These are phyloP conservation scores for Venturia effusa DNA, from an alignment of 2,329 filamentous ascomycete species.

Conservation along the genomic window DNA sequence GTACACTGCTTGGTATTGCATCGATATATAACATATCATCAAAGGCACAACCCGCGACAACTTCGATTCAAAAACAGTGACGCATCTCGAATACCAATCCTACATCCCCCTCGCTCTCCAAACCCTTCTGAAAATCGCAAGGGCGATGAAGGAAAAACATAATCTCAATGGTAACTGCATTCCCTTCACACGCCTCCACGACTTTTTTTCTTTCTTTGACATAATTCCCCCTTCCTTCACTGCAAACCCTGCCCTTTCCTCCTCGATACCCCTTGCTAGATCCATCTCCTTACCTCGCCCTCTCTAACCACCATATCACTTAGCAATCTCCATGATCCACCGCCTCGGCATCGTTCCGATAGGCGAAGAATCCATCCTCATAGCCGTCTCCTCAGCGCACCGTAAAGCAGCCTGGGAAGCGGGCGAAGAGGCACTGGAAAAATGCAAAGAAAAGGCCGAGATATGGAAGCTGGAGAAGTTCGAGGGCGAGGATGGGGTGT, in stretches of 20 bases:
- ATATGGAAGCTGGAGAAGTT: conserved; percentile 95
- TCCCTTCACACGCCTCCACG: background rate
- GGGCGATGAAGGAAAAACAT: conserved; percentile 48
- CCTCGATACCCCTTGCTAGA: background rate
- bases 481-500: conserved; percentile 63
- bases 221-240: background rate
- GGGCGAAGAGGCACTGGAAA: conserved; percentile 80
- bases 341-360: conserved; percentile 77
- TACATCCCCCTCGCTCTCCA: conserved; percentile 61
- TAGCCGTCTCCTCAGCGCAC: conserved; percentile 77
- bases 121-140: conserved; percentile 56
- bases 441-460: conserved; percentile 78
- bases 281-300: background rate
- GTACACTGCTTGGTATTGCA: conserved; percentile 12
- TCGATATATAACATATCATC: conserved; percentile 18
- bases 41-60: conserved; percentile 66
- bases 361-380: conserved; percentile 85
- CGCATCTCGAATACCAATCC: conserved; percentile 63
- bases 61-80: conserved; percentile 61
- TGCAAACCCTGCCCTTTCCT: background rate
- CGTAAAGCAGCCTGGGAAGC: conserved; percentile 76
- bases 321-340: conserved; percentile 70
- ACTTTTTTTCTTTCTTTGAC: background rate
- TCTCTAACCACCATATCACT: background rate
- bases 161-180: conserved; percentile 33